Evolutionary conservation across 495 filamentous ascomycete genomes (phyloP), one percentile per base, ranked within the genome.

Genomic region (Aspergillus nidulans): DNA sequence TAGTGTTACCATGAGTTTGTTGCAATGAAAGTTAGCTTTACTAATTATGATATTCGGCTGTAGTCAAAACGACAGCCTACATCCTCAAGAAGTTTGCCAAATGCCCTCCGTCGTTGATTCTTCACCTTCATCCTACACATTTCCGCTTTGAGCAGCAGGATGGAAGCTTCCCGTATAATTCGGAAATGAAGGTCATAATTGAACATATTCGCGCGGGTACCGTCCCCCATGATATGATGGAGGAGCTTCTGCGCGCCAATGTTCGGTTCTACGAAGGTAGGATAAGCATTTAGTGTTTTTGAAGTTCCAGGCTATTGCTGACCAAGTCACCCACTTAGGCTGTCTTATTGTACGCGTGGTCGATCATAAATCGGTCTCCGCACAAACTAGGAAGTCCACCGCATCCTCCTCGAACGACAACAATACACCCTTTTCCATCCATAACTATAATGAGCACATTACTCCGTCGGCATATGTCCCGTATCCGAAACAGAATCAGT

Each of bases 111-210:
- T 96, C 91, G 10, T 74, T 97, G 8, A 83, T 91, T 39, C 71
- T 99, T 32, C 91, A 97, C 70, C 73, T 99, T 1, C 85, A 96
- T 64, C 81, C 84, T 3, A 87, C 78, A 4, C 83, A 96, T 71
- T 97, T 95, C 66, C 87, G 90, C 45, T 95, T 99, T 69, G 94
- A 97, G 59, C 84, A 91, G 56, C 92, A 96, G 72, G 90, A 97
- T 69, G 91, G 92, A 57, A 89, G 86, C 65, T 96, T 96, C 59
- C 75, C 81, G 1, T 97, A 97, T 67, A 88, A 87, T 57, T 96
- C 91, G 6, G 89, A 92, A 43, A 96, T 97, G 90, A 84, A 80
- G 61, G 70, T 89, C 52, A 81, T 96, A 34, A 75, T 97, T 21
- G 84, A 92, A 59, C 89, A 95, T 69, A 62, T 97, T 25, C 79